Percentiles rank a stretch among this genome's conserved stretches.
Conservation (phyloP, 441 rosid genomes). For the Sinapis alba region DNA sequence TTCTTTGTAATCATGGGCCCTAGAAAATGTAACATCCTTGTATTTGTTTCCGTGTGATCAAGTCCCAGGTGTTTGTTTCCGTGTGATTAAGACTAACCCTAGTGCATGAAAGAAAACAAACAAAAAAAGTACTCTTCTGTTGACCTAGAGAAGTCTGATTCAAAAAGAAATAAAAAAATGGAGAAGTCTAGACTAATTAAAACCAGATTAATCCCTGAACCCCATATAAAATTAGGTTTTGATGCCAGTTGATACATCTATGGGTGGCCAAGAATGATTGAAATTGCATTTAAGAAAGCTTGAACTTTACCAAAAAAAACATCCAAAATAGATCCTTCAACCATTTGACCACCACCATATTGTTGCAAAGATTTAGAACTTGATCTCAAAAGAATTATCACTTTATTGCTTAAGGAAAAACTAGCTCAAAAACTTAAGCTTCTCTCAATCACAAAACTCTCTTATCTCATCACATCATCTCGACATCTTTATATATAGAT, state of each 20-base stretch:
- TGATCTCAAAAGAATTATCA: no score
- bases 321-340: not conserved
- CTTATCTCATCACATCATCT: no score
- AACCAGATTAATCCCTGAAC: not conserved
- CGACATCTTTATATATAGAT: no score
- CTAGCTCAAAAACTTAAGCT: no score
- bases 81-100: slow-evolving; percentile 19
- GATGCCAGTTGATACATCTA: not conserved
- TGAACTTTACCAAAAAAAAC: not conserved
- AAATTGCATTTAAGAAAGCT: not conserved
- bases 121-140: not conserved
- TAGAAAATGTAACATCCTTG: slow-evolving; percentile 7
- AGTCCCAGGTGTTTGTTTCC: slow-evolving; percentile 20
- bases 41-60: slow-evolving; percentile 15
- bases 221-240: not conserved
- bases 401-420: no score
- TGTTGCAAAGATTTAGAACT: no score
- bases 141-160: not conserved
- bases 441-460: no score
- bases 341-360: not conserved
- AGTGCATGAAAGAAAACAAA: not conserved
- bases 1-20: slow-evolving; percentile 25
- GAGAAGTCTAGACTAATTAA: not conserved
- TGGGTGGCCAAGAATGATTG: not conserved
- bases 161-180: not conserved